Conservation (phyloP, 805 yeast species). For the Sungouiella thailandica region DNA sequence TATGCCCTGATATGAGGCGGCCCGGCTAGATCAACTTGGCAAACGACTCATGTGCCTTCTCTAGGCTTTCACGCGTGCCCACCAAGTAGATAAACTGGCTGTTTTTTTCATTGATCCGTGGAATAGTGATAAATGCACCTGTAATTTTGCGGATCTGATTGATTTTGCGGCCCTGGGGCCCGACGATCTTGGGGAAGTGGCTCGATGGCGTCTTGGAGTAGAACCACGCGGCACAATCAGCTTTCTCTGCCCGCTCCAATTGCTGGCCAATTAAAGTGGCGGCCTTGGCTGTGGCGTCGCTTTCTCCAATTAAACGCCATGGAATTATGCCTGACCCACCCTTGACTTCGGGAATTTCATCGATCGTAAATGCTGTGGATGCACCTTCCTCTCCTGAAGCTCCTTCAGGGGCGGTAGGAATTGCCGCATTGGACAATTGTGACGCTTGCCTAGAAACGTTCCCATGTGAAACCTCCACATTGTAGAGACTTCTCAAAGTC, state of each 20-base stretch:
- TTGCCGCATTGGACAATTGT: conserved; percentile 39
- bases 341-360: conserved; percentile 19
- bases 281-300: conserved; percentile 47
- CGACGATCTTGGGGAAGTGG: conserved; percentile 60
- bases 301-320: conserved; percentile 63
- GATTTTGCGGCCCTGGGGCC: conserved; percentile 70
- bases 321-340: conserved; percentile 47
- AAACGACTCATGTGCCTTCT: conserved; percentile 18
- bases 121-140: conserved; percentile 57
- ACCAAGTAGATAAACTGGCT: conserved; percentile 52
- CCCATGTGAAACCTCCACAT: conserved; percentile 59
- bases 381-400: conserved; percentile 38
- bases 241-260: conserved; percentile 42
- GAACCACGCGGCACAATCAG: conserved; percentile 54
- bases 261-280: conserved; percentile 45
- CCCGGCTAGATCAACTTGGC: conserved; percentile 6
- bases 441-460: conserved; percentile 44
- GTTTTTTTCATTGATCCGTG: conserved; percentile 50
- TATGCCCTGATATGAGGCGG: no score
- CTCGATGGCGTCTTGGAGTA: conserved; percentile 49
- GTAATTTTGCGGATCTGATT: conserved; percentile 55
- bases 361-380: conserved; percentile 42
- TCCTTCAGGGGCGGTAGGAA: conserved; percentile 44
- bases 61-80: conserved; percentile 54
- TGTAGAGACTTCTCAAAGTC: conserved; percentile 46